Base-by-base conservation (phyloP, 257 asterid genomes). In the Anisodus acutangulus region DNA sequence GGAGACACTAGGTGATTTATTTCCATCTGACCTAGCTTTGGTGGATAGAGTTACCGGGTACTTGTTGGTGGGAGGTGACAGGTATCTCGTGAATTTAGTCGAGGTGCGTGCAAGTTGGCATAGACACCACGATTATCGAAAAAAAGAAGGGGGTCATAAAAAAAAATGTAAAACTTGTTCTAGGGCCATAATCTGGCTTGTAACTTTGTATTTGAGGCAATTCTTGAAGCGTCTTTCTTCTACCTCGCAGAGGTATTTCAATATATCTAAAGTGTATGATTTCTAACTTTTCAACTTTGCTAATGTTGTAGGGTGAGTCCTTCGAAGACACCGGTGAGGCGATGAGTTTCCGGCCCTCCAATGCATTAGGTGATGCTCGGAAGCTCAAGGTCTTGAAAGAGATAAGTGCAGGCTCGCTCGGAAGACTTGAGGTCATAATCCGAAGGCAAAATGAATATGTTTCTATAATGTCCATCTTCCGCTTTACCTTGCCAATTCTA, bases 291-390 rank as follows among this genome's bases (percentile, higher is more conserved):
- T 53, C 76, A 43, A 66, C 70, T 58, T 43, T 35, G 83, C 55
- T 74, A 47, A 41, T 63, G 11, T 85, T 81, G 60, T 69, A 95
- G 99, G 97, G 98, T 95, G 91, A 94, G 98, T 84, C 99, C 99
- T 86, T 95, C 99, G n/a, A 95, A 95, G 94, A 95, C 99, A 15
- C 99, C 98, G 0, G 98, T 95, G 89, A 94, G 98, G 94, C 96
- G 97, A 10, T 89, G 92, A 62, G 82, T 89, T 80, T 85, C 93
- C 45, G 89, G 89, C 84, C 89, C 92, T 16, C 91, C 88, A 51
- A 58, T 66, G 85, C 90, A 89, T 87, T 89, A 86, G 83, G 15
- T 71, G 83, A 80, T 76, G 47, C 63, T 83, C 45, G 22, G 84
- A 31, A 83, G 60, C 26, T 51, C 80, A 53, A 81, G 49, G 37